Evolutionary conservation across 1,284 basidiomycete genomes (phyloP).

Genomic region (Salmacisia buchloeana): DNA sequence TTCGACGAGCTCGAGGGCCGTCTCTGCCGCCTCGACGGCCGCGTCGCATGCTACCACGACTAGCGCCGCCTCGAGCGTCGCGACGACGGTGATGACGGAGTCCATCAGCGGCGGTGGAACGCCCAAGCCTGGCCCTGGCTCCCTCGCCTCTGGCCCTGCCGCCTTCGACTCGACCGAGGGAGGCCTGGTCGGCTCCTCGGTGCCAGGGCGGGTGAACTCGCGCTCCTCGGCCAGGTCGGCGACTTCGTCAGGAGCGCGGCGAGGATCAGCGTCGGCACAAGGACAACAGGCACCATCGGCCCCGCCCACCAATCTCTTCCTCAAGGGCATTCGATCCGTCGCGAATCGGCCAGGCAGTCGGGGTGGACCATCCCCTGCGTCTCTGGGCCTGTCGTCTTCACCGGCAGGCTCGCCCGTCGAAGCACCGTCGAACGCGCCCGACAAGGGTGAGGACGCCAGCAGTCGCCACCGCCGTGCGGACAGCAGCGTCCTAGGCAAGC

Average conservation of each 20-base stretch:
- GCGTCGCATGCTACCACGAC: background rate
- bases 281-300: background rate
- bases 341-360: background rate
- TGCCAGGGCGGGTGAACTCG: background rate
- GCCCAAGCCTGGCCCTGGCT: background rate
- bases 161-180: too few relatives aligned
- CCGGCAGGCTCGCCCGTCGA: background rate
- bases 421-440: background rate
- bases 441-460: background rate
- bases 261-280: background rate
- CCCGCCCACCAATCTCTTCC: background rate
- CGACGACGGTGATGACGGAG: background rate
- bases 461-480: background rate
- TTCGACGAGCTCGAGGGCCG: background rate
- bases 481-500: background rate
- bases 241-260: background rate
- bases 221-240: background rate
- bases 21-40: background rate
- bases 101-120: background rate
- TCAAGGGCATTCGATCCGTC: background rate
- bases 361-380: background rate
- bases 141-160: background rate
- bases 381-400: background rate
- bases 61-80: background rate
- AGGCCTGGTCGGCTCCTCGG: too few relatives aligned